Evolutionary conservation across 1,139 yeast species (phyloP).

Genomic region (Protomyces inouyei): DNA sequence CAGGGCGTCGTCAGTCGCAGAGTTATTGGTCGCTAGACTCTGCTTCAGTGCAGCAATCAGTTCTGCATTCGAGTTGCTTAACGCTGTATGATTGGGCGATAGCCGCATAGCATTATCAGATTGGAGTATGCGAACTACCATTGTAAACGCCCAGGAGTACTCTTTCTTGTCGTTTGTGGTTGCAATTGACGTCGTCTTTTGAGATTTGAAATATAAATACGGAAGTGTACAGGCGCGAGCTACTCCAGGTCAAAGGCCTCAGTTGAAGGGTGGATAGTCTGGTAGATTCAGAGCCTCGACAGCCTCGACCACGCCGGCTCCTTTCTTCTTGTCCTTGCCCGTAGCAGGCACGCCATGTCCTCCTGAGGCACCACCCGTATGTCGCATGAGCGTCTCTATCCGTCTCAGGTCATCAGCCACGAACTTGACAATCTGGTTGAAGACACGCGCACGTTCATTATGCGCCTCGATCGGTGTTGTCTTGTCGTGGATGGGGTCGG

Average conservation of each 20-base stretch:
- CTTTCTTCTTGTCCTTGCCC: slow-evolving; percentile 4
- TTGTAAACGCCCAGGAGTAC: not conserved
- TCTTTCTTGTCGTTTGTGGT: not conserved
- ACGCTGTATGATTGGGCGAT: slow-evolving; percentile 2
- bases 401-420: slow-evolving; percentile 8
- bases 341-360: slow-evolving; percentile 1
- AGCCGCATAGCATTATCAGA: not conserved
- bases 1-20: not conserved
- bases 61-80: slow-evolving; percentile 6
- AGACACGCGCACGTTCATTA: slow-evolving; percentile 23
- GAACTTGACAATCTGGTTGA: slow-evolving; percentile 15
- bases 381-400: slow-evolving; percentile 4
- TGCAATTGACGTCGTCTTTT: not conserved
- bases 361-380: not conserved
- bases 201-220: not conserved
- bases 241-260: no score
- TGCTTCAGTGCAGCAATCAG: slow-evolving; percentile 6
- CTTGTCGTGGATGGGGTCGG: slow-evolving; percentile 25
- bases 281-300: slow-evolving; percentile 5
- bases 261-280: slow-evolving; percentile 15
- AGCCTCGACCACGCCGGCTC: slow-evolving; percentile 18
- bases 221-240: not conserved
- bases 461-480: slow-evolving; percentile 13
- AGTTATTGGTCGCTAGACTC: slow-evolving; percentile 1
- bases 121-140: not conserved